Conservation (phyloP, 257 asterid species). For the Solanum corneliomulleri region DNA sequence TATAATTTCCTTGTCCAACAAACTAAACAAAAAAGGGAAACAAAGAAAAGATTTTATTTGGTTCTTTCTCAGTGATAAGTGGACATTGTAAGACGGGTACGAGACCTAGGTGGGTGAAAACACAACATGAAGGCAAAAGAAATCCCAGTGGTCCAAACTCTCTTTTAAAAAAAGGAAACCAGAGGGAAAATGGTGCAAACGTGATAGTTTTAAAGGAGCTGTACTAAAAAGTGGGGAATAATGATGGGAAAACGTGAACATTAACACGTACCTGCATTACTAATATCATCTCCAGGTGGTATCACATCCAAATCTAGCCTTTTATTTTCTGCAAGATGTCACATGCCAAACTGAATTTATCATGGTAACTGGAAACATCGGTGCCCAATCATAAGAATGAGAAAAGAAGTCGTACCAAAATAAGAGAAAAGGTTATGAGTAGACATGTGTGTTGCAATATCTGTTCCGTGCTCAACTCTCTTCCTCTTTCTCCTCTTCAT, state of each 20-base stretch:
- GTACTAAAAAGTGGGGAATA: neutral
- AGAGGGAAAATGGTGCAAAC: neutral
- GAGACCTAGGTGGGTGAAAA: neutral
- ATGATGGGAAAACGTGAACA: neutral
- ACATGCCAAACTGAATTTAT: neutral
- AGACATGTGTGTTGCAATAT: slow-evolving; percentile 45
- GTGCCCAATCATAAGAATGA: neutral
- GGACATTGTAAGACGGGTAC: neutral
- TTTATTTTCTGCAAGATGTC: slow-evolving; percentile 45
- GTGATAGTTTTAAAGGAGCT: neutral
- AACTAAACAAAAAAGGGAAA: neutral
- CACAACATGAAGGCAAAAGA: neutral
- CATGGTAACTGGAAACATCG: neutral
- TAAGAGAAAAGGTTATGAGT: slow-evolving; percentile 61
- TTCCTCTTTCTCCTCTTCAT: slow-evolving; percentile 68
- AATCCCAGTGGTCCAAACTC: neutral
- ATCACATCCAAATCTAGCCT: slow-evolving; percentile 48
- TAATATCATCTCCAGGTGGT: slow-evolving; percentile 43
- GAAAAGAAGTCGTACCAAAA: slow-evolving; percentile 32
- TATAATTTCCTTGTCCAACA: neutral
- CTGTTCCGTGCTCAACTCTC: slow-evolving; percentile 47
- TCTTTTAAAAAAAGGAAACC: neutral
- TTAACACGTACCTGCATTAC: slow-evolving; percentile 42
- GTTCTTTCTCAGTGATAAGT: neutral
- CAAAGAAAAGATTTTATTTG: neutral